Evolutionary conservation across 306 rosid genomes (phyloP).

Genomic region (Heteromeles arbutifolia): DNA sequence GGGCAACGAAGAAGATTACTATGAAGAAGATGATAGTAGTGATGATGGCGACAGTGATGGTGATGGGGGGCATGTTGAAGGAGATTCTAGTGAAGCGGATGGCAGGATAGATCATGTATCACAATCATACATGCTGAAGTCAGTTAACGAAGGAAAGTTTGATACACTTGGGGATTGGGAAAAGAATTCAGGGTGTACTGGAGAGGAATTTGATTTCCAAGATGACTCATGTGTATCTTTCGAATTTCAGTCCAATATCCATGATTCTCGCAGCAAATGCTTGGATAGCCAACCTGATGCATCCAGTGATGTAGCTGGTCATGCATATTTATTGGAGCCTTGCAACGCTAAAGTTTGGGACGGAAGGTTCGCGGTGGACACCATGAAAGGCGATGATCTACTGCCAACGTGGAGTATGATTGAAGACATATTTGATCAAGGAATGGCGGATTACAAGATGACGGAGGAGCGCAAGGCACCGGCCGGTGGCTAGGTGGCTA

Average conservation of each 20-base stretch:
- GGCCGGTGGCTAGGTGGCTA: conserved; percentile 17
- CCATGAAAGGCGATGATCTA: conserved; percentile 33
- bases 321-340: conserved; percentile 30
- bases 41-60: conserved; percentile 12
- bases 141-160: conserved; percentile 13
- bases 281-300: conserved; percentile 22
- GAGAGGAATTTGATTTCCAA: conserved; percentile 19
- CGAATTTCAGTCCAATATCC: conserved; percentile 20
- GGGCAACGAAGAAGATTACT: conserved; percentile 21
- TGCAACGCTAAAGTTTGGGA: conserved; percentile 47
- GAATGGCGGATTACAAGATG: conserved; percentile 22
- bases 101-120: conserved; percentile 9
- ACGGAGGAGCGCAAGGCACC: conserved; percentile 19
- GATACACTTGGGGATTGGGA: conserved; percentile 12
- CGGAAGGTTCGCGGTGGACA: conserved; percentile 20
- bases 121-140: conserved; percentile 4
- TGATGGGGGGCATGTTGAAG: conserved; percentile 9
- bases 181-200: conserved; percentile 12
- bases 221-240: conserved; percentile 43
- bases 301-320: conserved; percentile 17
- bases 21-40: conserved; percentile 32
- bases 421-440: conserved; percentile 42
- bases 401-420: conserved; percentile 51
- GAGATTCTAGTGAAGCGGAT: conserved; percentile 6
- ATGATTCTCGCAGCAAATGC: conserved; percentile 18